Percentiles rank a stretch among this genome's conserved stretches.
These are phyloP conservation scores for Nemania serpens DNA, from an alignment of 2,329 filamentous ascomycete species.

Conservation along the genomic window DNA sequence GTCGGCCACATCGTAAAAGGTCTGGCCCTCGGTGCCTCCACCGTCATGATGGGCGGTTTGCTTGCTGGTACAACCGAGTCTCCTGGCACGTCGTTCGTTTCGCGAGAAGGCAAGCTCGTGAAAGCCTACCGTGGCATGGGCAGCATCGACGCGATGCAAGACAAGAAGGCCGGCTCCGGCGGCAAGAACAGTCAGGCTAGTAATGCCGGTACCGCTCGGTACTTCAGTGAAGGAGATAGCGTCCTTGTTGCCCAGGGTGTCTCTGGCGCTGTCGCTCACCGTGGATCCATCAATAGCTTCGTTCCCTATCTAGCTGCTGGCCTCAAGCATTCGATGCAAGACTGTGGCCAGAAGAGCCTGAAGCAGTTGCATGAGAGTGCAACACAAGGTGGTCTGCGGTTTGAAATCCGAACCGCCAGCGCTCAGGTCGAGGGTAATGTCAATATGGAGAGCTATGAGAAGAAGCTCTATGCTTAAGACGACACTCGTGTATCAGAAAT, in stretches of 20 bases:
- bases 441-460: constrained; percentile 98
- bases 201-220: constrained; percentile 95
- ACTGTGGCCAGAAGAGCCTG: constrained; percentile 86
- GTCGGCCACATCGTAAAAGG: constrained; percentile 99
- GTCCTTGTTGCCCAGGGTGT: constrained; percentile 97
- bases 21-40: constrained; percentile 88
- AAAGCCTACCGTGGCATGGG: constrained; percentile 99
- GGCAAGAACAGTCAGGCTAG: constrained; percentile 74
- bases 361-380: constrained; percentile 77
- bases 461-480: constrained; percentile 90
- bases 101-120: constrained; percentile 94
- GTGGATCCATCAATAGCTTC: constrained; percentile 89
- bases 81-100: constrained; percentile 94
- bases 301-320: constrained; percentile 94
- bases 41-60: constrained; percentile 99
- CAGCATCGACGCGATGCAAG: constrained; percentile 98
- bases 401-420: constrained; percentile 92
- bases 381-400: constrained; percentile 75
- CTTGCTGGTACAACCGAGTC: constrained; percentile 97
- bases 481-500: constrained; percentile 10
- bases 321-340: constrained; percentile 96
- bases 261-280: constrained; percentile 80
- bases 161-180: constrained; percentile 87
- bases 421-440: constrained; percentile 96
- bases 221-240: constrained; percentile 96